phyloP scores from a whole-genome alignment of 2,329 filamentous ascomycete genomes.

The Claviceps pusilla region DNA sequence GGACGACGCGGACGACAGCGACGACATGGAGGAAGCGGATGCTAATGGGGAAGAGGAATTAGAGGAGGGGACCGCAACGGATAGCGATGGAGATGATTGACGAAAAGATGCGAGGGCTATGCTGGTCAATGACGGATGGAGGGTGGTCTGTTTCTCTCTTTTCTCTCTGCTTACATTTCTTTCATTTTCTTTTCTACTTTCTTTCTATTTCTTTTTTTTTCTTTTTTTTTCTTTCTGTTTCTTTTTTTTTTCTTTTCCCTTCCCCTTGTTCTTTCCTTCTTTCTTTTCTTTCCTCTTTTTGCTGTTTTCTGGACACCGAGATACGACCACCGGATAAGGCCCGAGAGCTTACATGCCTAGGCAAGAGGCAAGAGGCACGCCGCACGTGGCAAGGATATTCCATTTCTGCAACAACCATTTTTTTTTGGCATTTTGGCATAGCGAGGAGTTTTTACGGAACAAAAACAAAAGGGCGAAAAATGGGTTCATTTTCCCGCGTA shows the following conservation, averaged over 20 bases:
- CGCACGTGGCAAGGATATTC: background rate
- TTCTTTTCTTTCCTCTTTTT: constrained; percentile 2
- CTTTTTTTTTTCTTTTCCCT: constrained; percentile 2
- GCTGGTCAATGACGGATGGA: background rate
- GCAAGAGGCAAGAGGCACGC: no score
- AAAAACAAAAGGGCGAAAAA: background rate
- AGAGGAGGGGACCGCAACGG: constrained; percentile 37
- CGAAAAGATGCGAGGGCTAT: constrained; percentile 9
- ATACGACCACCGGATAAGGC: background rate
- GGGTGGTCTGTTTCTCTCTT: no score
- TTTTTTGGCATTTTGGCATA: background rate
- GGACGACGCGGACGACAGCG: constrained; percentile 39
- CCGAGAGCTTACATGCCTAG: no score
- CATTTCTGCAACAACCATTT: no score
- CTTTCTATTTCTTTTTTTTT: no score
- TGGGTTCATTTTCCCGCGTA: background rate
- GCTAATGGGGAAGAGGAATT: constrained; percentile 27
- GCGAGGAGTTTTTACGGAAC: background rate
- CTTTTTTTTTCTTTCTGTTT: no score
- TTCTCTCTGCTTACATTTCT: no score
- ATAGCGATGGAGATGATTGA: constrained; percentile 29
- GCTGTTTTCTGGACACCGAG: background rate
- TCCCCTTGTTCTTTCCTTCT: background rate
- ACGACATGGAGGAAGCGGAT: constrained; percentile 35
- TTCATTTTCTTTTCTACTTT: background rate